Evolutionary conservation across 805 yeast genomes (phyloP), one percentile per base, ranked within the genome.

Genomic region (Ogataea henricii): DNA sequence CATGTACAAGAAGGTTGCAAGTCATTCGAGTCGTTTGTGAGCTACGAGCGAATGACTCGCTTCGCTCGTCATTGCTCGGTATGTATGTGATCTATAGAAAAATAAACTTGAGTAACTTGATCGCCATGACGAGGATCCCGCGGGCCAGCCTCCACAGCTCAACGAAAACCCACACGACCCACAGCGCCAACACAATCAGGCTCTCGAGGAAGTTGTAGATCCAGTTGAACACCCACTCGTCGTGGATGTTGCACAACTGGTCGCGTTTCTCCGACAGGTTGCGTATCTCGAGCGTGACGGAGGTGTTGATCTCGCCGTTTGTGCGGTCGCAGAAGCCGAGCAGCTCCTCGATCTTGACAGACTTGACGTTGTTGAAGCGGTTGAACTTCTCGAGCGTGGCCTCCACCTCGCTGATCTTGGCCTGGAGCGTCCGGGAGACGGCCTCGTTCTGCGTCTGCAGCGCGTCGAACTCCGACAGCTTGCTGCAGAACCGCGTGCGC

Each of bases 301-400:
- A 82, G 0, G 92, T 85, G 61, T 82, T 86, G 45, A 86, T 80
- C 58, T 85, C 91, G 51, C 89, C 85, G 48, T 83, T 78, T 9
- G 85, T 76, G 53, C 91, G 69, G 65, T 85, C 90, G 43, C 86
- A 80, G 30, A 74, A 71, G 13, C 84, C 80, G 39, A 85, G 67
- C 46, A 84, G 60, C 42, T 78, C 81, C 57, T 85, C 90, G 33
- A 84, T 59, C 72, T 73, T 46, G 74, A 73, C 74, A 53, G 64
- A 62, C 29, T 60, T 55, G 22, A 38, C 29, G n/a, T 52, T 54
- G 21, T 57, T 62, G 26, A 55, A 52, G 6, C 46, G 38, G 16
- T 60, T 55, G 30, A 55, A 56, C 14, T 45, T 49, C 7, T 57
- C 63, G 13, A 66, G 37, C 9, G 50, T 47, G 0, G 40, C 21